Conservation (phyloP, 164 flowering plant genomes). For the Litsea cubeba region DNA sequence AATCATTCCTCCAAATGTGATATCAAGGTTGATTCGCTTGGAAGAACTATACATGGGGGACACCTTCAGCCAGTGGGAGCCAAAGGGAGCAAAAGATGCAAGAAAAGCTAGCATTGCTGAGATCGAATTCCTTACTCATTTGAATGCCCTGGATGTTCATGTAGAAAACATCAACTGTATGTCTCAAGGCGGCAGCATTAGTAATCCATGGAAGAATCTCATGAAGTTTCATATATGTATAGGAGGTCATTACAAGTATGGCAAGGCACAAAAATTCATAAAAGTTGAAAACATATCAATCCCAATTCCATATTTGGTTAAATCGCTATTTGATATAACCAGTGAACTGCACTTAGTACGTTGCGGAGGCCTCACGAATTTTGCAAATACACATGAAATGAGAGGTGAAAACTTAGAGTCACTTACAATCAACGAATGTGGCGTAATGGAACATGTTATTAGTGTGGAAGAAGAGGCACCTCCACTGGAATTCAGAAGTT, state of each 20-base stretch:
- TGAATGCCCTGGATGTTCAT: not conserved
- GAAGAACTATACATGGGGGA: constrained; percentile 3
- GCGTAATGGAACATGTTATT: not conserved
- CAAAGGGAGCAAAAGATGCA: not conserved
- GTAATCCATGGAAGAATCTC: not conserved
- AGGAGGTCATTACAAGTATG: not conserved
- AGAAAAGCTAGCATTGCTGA: constrained; percentile 2
- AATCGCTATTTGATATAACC: not conserved
- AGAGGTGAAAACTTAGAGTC: too few relatives aligned
- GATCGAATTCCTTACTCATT: not conserved
- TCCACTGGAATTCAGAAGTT: not conserved
- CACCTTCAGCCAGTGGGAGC: constrained; percentile 1
- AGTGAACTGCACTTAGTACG: not conserved
- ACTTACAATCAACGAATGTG: not conserved
- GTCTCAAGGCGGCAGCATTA: not conserved
- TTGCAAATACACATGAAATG: not conserved
- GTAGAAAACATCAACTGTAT: not conserved
- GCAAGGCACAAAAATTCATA: not conserved
- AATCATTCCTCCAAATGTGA: not conserved
- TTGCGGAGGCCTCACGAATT: not conserved
- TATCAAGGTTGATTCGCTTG: constrained; percentile 5
- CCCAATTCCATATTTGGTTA: not conserved
- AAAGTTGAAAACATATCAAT: not conserved
- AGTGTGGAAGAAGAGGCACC: not conserved
- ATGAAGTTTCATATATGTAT: not conserved